Conservation (phyloP, 2,329 filamentous ascomycete genomes). For the Rasamsonia emersonii region DNA sequence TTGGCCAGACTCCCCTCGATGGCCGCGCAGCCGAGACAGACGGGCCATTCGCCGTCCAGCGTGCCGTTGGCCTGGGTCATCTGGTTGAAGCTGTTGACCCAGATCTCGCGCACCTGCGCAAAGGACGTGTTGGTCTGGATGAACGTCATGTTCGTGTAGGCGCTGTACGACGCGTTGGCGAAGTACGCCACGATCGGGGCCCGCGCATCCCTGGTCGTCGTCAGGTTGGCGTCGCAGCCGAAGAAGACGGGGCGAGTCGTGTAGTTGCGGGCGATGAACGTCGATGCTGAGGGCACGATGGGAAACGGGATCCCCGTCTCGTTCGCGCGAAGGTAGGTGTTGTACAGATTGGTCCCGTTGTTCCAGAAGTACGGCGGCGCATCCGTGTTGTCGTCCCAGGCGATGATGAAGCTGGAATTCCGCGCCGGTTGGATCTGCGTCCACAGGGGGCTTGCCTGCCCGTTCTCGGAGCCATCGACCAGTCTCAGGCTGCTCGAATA, state of each 20-base stretch:
- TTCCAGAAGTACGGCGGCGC: neutral
- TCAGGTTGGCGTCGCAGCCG: constrained; percentile 14
- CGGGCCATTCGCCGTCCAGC: constrained; percentile 11
- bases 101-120: constrained; percentile 7
- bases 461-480: constrained; percentile 25
- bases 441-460: constrained; percentile 16
- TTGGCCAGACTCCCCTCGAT: constrained; percentile 14
- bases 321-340: neutral
- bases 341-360: neutral
- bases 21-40: constrained; percentile 15
- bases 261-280: constrained; percentile 13
- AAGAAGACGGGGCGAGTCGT: constrained; percentile 14
- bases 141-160: constrained; percentile 10
- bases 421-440: neutral
- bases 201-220: constrained; percentile 8
- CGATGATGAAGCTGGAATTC: neutral
- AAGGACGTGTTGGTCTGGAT: neutral
- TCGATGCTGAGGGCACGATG: constrained; percentile 3
- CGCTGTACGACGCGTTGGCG: constrained; percentile 13
- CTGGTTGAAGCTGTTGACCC: constrained; percentile 12
- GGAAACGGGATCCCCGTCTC: neutral
- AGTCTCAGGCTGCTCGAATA: constrained; percentile 19
- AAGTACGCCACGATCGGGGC: constrained; percentile 17
- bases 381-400: constrained; percentile 1
- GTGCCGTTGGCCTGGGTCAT: constrained; percentile 16